Base-by-base conservation (phyloP, 768 basidiomycete genomes). In the Gloeophyllum trabeum region DNA sequence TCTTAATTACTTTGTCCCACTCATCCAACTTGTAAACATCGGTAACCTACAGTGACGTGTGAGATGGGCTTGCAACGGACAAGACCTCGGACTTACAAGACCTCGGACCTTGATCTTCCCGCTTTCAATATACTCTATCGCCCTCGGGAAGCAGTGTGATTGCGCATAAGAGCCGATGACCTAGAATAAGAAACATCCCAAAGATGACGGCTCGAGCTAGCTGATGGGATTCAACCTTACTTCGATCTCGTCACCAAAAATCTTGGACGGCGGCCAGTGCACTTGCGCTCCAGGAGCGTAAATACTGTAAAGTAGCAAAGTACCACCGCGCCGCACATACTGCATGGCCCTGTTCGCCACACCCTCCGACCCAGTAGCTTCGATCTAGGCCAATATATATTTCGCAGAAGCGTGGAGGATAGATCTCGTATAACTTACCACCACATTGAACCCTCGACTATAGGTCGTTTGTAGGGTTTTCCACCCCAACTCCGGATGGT, bases 121-220 rank as follows among this genome's bases (percentile, higher is more conserved):
- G 48, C 76, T 75, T 52, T 93, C 90, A 18, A 93, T 75, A 58
- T 92, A 91, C 12, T 79, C 84, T 24, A 93, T 76, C 2, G 90
- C 87, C 4, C 90, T 79, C 35, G 89, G 87, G 79, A 93, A 92
- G 61, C 89, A 91, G 62, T 69, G 80, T 1, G 79, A 79, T 50
- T 92, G 90, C 6, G 88, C 83, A 66, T 90, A 92, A 1, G 89
- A 92, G 7, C 89, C 87, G 46, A 91, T 86, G 50, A 91, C 89
- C 83, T 87, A 30, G 28, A 16, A 7, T 7, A 16, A 7, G 10
- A 7, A 16, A 7, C 16, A 7, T 30, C 28, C 7, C 10, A 7
- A 7, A 7, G 7, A 30, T 30, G 28, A 7, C 7, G 7, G 28
- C 28, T 7, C 28, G 16, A 30, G 16, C 10, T 7, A 7, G 10